These are phyloP conservation scores for Parastagonospora avenae DNA, from an alignment of 2,329 filamentous ascomycete genomes.

Conservation along the genomic window DNA sequence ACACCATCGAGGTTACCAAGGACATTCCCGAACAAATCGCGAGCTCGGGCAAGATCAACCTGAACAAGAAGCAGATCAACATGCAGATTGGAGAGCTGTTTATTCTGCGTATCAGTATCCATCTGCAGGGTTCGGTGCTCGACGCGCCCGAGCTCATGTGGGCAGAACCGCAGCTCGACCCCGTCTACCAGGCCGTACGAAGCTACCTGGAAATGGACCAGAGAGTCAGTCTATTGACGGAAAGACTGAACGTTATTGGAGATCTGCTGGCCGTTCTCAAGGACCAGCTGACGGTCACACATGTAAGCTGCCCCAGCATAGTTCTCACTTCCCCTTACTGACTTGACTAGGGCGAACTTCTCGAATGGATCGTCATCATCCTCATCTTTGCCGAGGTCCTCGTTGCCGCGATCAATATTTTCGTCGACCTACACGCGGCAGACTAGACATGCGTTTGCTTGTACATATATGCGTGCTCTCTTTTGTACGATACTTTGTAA, in stretches of 20 bases:
- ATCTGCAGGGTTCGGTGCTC: slow-evolving; percentile 93
- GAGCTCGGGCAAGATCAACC: slow-evolving; percentile 85
- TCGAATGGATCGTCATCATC: slow-evolving; percentile 76
- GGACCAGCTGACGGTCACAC: slow-evolving; percentile 88
- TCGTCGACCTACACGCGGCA: slow-evolving; percentile 86
- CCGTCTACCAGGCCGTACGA: slow-evolving; percentile 92
- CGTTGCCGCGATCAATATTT: slow-evolving; percentile 90
- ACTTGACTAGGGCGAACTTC: slow-evolving; percentile 49
- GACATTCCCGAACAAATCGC: slow-evolving; percentile 93
- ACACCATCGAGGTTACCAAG: slow-evolving; percentile 91
- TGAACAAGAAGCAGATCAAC: slow-evolving; percentile 90
- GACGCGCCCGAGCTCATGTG: slow-evolving; percentile 98
- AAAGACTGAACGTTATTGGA: slow-evolving; percentile 89
- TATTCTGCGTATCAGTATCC: slow-evolving; percentile 96
- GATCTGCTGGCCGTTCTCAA: slow-evolving; percentile 92
- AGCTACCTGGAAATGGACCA: slow-evolving; percentile 99
- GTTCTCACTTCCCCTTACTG: neutral
- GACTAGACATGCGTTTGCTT: slow-evolving; percentile 48
- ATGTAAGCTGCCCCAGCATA: slow-evolving; percentile 32
- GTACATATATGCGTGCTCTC: slow-evolving; percentile 21
- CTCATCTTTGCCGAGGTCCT: slow-evolving; percentile 95
- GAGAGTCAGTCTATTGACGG: slow-evolving; percentile 84
- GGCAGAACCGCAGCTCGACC: slow-evolving; percentile 95
- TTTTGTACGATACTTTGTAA: slow-evolving; percentile 22
- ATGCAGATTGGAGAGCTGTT: slow-evolving; percentile 99